These are phyloP conservation scores for Debaryomyces castellii DNA, from an alignment of 805 yeast species.

Conservation along the genomic window DNA sequence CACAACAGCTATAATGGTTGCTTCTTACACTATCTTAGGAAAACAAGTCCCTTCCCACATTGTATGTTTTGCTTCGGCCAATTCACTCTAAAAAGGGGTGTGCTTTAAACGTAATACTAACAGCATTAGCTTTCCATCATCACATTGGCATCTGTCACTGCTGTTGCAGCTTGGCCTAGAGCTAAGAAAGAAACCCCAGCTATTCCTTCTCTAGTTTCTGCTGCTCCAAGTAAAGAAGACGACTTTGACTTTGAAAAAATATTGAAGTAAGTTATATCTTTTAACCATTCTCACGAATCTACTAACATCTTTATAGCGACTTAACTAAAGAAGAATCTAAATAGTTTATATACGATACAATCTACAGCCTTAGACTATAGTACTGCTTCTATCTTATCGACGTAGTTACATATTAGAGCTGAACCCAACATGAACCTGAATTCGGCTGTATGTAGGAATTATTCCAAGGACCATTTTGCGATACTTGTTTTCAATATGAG, in stretches of 20 bases:
- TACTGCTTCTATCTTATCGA: too few relatives aligned
- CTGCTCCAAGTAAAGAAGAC: conserved; percentile 29
- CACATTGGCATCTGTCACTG: conserved; percentile 41
- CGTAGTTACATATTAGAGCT: too few relatives aligned
- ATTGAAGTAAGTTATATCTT: conserved; percentile 36
- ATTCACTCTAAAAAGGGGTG: too few relatives aligned
- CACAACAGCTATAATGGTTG: conserved; percentile 26
- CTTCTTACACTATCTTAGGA: conserved; percentile 44
- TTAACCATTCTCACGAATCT: not conserved
- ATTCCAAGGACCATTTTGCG: too few relatives aligned
- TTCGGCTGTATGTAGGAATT: too few relatives aligned
- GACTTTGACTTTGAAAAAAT: conserved; percentile 45
- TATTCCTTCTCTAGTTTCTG: conserved; percentile 20
- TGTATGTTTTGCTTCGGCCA: conserved; percentile 36
- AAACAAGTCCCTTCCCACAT: conserved; percentile 46
- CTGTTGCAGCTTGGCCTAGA: conserved; percentile 38
- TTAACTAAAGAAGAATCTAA: conserved; percentile 42
- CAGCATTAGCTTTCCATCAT: conserved; percentile 36
- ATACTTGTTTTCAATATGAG: too few relatives aligned
- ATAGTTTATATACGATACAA: conserved; percentile 12
- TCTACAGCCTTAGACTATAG: not conserved
- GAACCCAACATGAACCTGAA: too few relatives aligned
- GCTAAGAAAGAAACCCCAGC: conserved; percentile 20
- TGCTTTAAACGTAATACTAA: conserved; percentile 6
- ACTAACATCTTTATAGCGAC: conserved; percentile 32